phyloP scores from a whole-genome alignment of 2,329 filamentous ascomycete genomes.

The Xylariaceae sp. region DNA sequence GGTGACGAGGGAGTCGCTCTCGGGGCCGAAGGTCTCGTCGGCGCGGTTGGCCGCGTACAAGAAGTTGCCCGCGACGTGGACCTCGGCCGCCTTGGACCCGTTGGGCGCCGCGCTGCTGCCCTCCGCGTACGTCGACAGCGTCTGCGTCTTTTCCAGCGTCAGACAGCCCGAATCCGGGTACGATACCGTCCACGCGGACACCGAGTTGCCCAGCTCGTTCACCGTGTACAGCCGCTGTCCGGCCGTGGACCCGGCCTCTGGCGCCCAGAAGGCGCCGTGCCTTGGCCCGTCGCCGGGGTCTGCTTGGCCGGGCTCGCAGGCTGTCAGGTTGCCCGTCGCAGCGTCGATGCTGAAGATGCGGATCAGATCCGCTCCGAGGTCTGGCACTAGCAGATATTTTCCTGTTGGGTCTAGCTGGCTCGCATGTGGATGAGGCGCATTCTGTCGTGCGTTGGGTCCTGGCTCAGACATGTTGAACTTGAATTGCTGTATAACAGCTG shows the following conservation, averaged over 20 bases:
- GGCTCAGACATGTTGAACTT: slow-evolving; percentile 46
- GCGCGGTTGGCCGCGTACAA: slow-evolving; percentile 65
- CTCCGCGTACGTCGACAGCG: slow-evolving; percentile 49
- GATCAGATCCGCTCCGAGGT: slow-evolving; percentile 58
- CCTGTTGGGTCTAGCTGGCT: slow-evolving; percentile 53
- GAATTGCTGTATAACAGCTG: slow-evolving; percentile 40
- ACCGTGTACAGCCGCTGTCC: slow-evolving; percentile 44
- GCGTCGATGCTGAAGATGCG: slow-evolving; percentile 56
- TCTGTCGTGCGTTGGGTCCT: slow-evolving; percentile 54
- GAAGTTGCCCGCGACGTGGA: slow-evolving; percentile 57
- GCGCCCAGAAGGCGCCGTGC: slow-evolving; percentile 55
- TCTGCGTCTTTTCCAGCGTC: slow-evolving; percentile 48
- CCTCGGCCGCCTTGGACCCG: slow-evolving; percentile 57
- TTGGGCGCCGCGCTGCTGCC: slow-evolving; percentile 44
- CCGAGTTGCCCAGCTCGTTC: slow-evolving; percentile 53
- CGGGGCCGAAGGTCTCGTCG: slow-evolving; percentile 57
- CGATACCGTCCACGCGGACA: slow-evolving; percentile 52
- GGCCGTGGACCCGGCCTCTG: slow-evolving; percentile 30
- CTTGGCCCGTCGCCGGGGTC: slow-evolving; percentile 54
- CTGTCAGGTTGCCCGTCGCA: slow-evolving; percentile 47
- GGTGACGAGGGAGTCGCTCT: slow-evolving; percentile 59
- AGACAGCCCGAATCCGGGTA: slow-evolving; percentile 51
- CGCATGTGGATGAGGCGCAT: slow-evolving; percentile 58
- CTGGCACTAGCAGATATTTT: slow-evolving; percentile 52
- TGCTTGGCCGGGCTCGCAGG: slow-evolving; percentile 47